Evolutionary conservation across 1,284 basidiomycete genomes (phyloP).

Genomic region (Phylloboletellus chloephorus): DNA sequence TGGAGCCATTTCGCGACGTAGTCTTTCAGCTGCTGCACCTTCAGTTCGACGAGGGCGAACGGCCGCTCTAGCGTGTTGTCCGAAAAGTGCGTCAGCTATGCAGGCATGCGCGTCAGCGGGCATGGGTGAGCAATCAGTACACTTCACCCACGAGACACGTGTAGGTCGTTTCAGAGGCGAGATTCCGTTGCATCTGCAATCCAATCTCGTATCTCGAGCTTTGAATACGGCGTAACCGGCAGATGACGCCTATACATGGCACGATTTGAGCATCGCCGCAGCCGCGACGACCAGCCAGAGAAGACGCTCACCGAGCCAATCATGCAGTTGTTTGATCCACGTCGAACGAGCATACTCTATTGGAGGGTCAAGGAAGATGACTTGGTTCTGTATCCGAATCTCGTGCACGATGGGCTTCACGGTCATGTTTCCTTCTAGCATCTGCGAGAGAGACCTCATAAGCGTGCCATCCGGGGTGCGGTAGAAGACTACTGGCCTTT

Average conservation of each 20-base stretch:
- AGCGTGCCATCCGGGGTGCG: background rate
- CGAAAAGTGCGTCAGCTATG: slow-evolving; percentile 72
- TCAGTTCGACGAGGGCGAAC: slow-evolving; percentile 83
- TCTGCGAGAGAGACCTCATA: slow-evolving; percentile 36
- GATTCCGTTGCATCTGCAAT: slow-evolving; percentile 72
- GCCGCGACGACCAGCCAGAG: slow-evolving; percentile 34
- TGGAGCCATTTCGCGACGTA: slow-evolving; percentile 98
- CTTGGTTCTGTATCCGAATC: slow-evolving; percentile 96
- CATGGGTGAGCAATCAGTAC: background rate
- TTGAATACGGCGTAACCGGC: slow-evolving; percentile 81
- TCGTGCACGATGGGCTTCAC: slow-evolving; percentile 88
- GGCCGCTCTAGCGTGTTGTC: slow-evolving; percentile 77
- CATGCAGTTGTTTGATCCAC: slow-evolving; percentile 91
- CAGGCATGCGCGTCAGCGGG: slow-evolving; percentile 1
- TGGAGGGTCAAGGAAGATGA: slow-evolving; percentile 97
- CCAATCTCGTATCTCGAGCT: slow-evolving; percentile 96
- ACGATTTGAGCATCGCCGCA: background rate
- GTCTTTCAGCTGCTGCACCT: slow-evolving; percentile 79
- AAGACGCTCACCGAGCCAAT: slow-evolving; percentile 69
- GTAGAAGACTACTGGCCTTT: slow-evolving; percentile 43
- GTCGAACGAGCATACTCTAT: slow-evolving; percentile 89
- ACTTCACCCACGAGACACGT: slow-evolving; percentile 68
- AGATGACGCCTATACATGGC: slow-evolving; percentile 70
- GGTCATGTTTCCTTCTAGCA: slow-evolving; percentile 62
- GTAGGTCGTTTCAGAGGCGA: slow-evolving; percentile 68